A percentile compares a stretch with the other conserved stretches of the same genome.
These are phyloP conservation scores for Pleurotus giganteus DNA, from an alignment of 768 basidiomycete species.

Conservation along the genomic window DNA sequence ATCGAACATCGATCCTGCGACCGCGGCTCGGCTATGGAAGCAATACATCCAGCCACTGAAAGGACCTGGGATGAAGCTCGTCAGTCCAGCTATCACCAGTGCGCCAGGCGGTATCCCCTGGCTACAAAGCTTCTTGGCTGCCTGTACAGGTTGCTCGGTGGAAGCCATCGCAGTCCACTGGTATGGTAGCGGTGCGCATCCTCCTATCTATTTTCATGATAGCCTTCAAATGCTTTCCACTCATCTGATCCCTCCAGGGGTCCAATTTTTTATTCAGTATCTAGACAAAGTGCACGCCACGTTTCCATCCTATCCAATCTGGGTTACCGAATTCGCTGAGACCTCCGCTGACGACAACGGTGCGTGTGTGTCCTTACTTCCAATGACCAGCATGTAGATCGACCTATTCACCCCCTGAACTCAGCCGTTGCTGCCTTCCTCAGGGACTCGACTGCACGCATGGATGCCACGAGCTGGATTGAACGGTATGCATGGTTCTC, in stretches of 20 bases:
- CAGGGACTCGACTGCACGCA: slow-evolving; percentile 37
- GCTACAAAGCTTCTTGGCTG: slow-evolving; percentile 30
- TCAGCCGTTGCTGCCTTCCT: slow-evolving; percentile 37
- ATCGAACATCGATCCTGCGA: slow-evolving; percentile 28
- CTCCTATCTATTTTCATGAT: background rate
- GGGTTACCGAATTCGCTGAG: slow-evolving; percentile 34
- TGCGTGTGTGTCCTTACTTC: background rate
- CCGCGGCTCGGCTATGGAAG: slow-evolving; percentile 32
- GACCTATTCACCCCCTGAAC: background rate
- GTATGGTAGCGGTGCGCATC: slow-evolving; percentile 17
- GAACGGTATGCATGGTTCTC: slow-evolving; percentile 53
- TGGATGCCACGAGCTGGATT: slow-evolving; percentile 41
- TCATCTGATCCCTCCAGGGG: slow-evolving; percentile 28
- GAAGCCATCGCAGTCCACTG: slow-evolving; percentile 37
- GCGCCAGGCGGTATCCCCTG: slow-evolving; percentile 28
- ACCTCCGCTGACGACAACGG: slow-evolving; percentile 9
- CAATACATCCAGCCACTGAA: slow-evolving; percentile 35
- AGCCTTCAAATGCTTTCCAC: background rate
- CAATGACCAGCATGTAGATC: background rate
- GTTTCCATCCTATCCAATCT: slow-evolving; percentile 30
- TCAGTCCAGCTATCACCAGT: slow-evolving; percentile 34
- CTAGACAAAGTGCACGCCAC: slow-evolving; percentile 29
- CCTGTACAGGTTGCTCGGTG: slow-evolving; percentile 33
- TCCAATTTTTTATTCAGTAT: slow-evolving; percentile 32
- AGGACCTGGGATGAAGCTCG: slow-evolving; percentile 27